Evolutionary conservation across 768 basidiomycete species (phyloP), one percentile per base, ranked within the genome.

Genomic region (Phaffia tasmanica): DNA sequence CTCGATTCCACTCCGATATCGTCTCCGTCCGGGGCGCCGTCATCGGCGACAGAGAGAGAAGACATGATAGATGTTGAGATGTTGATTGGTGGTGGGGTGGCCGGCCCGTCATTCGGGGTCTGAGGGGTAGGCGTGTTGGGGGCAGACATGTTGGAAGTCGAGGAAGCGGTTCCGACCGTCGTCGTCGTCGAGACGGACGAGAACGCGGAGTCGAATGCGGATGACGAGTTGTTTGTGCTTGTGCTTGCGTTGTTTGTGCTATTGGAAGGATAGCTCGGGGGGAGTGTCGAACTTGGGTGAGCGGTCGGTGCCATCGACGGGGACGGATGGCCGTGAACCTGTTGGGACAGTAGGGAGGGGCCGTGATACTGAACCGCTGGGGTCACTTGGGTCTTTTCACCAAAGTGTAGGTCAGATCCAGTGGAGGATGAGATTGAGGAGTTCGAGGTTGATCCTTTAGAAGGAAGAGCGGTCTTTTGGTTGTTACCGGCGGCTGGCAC

Each of bases 241-340:
- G n/a, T n/a, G n/a, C n/a, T n/a, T n/a, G n/a, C n/a, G 46, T 21
- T 25, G 49, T 57, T 57, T 1, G 64, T 57, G 46, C 57, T 62
- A 73, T 54, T 0, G 29, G 82, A 83, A 42, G 35, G 35, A 42
- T 42, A 9, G 84, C 83, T 73, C 85, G 85, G 70, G 88, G 88
- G 0, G 86, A 83, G 19, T 89, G 80, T 30, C 90, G 87, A 88
- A 9, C 86, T 49, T 25, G 15, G 59, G 50, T 27, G 46, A 46
- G 59, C 59, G 46, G 6, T 61, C 59, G 47, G 23, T 49, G 19
- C 15, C 23, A 42, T 42, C 35, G 35, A 42, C 11, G 35, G 35
- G 11, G 35, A 42, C 35, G 35, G 35, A 29, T 61, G 59, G 25
- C 50, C 59, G 59, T 61, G 59, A 25, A 61, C 59, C 47, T 61